Conservation (phyloP, 2,329 filamentous ascomycete genomes). For the Epichloe gansuensis region DNA sequence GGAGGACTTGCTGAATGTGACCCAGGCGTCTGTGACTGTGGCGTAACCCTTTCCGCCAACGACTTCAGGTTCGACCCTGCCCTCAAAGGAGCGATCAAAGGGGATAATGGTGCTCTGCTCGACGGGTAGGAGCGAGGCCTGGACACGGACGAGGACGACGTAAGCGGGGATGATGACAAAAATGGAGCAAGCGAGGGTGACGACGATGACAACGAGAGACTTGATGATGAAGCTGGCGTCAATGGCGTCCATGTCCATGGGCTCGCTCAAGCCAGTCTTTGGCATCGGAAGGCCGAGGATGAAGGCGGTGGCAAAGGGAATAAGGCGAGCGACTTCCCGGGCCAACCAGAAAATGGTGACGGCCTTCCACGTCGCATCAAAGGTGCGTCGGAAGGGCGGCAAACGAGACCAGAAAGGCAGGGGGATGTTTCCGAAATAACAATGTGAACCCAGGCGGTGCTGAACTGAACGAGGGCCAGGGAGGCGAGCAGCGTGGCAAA, state of each 20-base stretch:
- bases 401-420: conserved; percentile 59
- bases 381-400: conserved; percentile 49
- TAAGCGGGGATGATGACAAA: conserved; percentile 63
- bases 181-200: conserved; percentile 39
- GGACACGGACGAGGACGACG: conserved; percentile 69
- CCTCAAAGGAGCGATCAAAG: conserved; percentile 78
- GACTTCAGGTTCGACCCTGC: conserved; percentile 61
- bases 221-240: conserved; percentile 25
- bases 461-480: conserved; percentile 53
- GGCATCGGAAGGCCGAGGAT: conserved; percentile 33
- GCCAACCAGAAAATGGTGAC: conserved; percentile 51
- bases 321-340: conserved; percentile 33
- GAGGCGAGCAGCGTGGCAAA: conserved; percentile 39
- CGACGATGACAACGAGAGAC: conserved; percentile 29
- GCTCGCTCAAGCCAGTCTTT: conserved; percentile 22
- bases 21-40: conserved; percentile 66
- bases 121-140: conserved; percentile 74
- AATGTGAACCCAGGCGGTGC: conserved; percentile 74
- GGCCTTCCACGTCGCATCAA: conserved; percentile 57
- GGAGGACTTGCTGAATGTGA: conserved; percentile 59
- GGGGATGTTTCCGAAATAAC: conserved; percentile 60
- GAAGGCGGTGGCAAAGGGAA: conserved; percentile 32
- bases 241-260: conserved; percentile 19
- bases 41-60: conserved; percentile 62
- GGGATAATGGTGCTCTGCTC: conserved; percentile 75